Conservation (phyloP, 2,329 filamentous ascomycete species). For the Calcarisporium arbuscula region DNA sequence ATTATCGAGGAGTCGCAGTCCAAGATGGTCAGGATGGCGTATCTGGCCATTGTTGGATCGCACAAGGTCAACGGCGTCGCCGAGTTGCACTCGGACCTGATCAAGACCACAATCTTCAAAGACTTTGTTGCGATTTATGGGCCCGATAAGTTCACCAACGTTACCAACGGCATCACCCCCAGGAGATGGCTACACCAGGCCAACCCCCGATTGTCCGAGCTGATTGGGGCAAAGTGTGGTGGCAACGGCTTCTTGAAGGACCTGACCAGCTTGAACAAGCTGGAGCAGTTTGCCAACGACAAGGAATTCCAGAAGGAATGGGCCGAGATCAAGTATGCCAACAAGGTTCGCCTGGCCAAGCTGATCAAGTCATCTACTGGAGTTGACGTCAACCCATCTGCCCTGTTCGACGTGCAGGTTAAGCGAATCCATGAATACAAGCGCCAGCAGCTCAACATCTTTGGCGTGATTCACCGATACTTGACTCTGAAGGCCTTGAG, state of each 20-base stretch:
- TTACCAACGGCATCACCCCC: slow-evolving; percentile 96
- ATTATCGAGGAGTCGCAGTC: slow-evolving; percentile 96
- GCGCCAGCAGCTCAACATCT: slow-evolving; percentile 97
- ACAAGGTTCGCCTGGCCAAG: slow-evolving; percentile 87
- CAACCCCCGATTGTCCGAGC: slow-evolving; percentile 82
- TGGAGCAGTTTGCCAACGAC: slow-evolving; percentile 80
- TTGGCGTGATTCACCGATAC: slow-evolving; percentile 94
- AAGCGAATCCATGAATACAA: slow-evolving; percentile 99
- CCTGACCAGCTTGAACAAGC: slow-evolving; percentile 74
- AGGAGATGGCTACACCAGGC: slow-evolving; percentile 96
- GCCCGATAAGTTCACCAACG: slow-evolving; percentile 95
- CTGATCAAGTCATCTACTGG: slow-evolving; percentile 80
- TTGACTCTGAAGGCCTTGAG: slow-evolving; percentile 80
- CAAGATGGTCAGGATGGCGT: slow-evolving; percentile 98
- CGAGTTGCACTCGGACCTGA: slow-evolving; percentile 93
- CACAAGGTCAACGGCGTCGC: slow-evolving; percentile 99
- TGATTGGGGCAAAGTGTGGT: slow-evolving; percentile 86
- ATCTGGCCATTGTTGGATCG: slow-evolving; percentile 87
- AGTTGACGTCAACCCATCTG: slow-evolving; percentile 75
- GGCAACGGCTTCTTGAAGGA: slow-evolving; percentile 84
- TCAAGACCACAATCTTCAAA: slow-evolving; percentile 99
- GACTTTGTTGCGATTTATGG: slow-evolving; percentile 96
- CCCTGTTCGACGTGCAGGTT: slow-evolving; percentile 94
- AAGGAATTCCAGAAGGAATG: slow-evolving; percentile 89
- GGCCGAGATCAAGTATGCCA: slow-evolving; percentile 92